Evolutionary conservation across 176 grass and related monocot species (phyloP).

Genomic region (Aegilops umbellulata): DNA sequence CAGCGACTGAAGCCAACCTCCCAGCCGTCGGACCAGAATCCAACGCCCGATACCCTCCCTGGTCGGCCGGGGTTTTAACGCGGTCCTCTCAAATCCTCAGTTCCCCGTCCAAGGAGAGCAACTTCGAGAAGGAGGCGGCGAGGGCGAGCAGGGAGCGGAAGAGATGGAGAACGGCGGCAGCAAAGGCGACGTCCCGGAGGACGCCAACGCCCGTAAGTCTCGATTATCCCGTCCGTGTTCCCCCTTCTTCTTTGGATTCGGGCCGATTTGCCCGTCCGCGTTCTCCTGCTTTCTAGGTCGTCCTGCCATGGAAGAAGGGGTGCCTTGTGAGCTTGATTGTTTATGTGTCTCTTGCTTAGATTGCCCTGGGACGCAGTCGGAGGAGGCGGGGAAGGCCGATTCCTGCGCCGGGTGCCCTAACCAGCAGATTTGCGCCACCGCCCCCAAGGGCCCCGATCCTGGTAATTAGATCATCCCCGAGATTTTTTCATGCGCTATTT

Average conservation of each 20-base stretch:
- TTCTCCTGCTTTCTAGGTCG: not conserved
- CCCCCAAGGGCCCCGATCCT: slow-evolving; percentile 86
- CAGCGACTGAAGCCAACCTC: not conserved
- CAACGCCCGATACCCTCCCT: not conserved
- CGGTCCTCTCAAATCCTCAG: not conserved
- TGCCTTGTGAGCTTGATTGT: not conserved
- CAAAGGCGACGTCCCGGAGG: slow-evolving; percentile 62
- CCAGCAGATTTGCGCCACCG: slow-evolving; percentile 88
- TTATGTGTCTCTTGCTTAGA: slow-evolving; percentile 27
- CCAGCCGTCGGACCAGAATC: not conserved
- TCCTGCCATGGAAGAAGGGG: not conserved
- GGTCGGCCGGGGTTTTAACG: not conserved
- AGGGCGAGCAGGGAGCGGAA: not conserved
- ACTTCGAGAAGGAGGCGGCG: not conserved
- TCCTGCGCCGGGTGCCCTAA: slow-evolving; percentile 84
- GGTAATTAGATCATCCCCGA: slow-evolving; percentile 39
- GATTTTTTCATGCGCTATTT: not conserved
- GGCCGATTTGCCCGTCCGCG: not conserved
- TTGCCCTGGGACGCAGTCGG: slow-evolving; percentile 84
- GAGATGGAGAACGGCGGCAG: slow-evolving; percentile 37
- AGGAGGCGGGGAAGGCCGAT: slow-evolving; percentile 80
- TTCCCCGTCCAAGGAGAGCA: not conserved
- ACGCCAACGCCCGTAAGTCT: slow-evolving; percentile 80
- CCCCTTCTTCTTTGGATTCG: not conserved
- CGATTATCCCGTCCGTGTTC: not conserved